Conservation (phyloP, 768 basidiomycete genomes). For the Boletus barrowsii region DNA sequence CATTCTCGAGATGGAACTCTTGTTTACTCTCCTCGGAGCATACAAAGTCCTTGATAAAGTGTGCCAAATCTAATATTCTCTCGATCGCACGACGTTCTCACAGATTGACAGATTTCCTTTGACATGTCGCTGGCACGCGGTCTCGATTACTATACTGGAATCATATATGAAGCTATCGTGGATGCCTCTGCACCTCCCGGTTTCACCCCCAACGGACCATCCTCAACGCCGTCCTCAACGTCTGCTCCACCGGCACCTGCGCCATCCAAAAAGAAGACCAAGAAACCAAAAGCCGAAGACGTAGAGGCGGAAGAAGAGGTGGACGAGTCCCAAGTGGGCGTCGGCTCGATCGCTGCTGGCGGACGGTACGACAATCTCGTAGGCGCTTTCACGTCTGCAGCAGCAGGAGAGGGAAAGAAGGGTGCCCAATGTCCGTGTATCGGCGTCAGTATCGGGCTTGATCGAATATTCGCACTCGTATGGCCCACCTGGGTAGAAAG, state of each 20-base stretch:
- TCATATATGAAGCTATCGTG: slow-evolving; percentile 95
- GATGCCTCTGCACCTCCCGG: slow-evolving; percentile 92
- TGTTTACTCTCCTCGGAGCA: slow-evolving; percentile 80
- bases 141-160: slow-evolving; percentile 97
- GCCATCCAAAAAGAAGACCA: slow-evolving; percentile 37
- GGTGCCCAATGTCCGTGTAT: slow-evolving; percentile 76
- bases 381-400: slow-evolving; percentile 82
- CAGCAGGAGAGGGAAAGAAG: slow-evolving; percentile 73
- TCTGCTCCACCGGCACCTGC: slow-evolving; percentile 16
- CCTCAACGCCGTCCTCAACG: slow-evolving; percentile 29
- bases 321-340: slow-evolving; percentile 91
- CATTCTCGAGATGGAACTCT: slow-evolving; percentile 77
- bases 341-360: slow-evolving; percentile 99
- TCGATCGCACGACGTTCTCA: neutral
- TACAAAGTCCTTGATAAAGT: slow-evolving; percentile 81
- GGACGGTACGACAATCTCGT: slow-evolving; percentile 97
- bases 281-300: slow-evolving; percentile 43
- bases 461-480: slow-evolving; percentile 87
- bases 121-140: slow-evolving; percentile 97
- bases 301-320: slow-evolving; percentile 73
- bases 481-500: slow-evolving; percentile 83
- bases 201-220: slow-evolving; percentile 53
- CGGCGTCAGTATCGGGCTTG: slow-evolving; percentile 89
- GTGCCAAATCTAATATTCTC: slow-evolving; percentile 4
- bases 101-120: slow-evolving; percentile 70